Percentiles rank a stretch among this genome's conserved stretches.
These are phyloP conservation scores for Colletotrichum sp. DNA, from an alignment of 2,329 filamentous ascomycete species.

Conservation along the genomic window DNA sequence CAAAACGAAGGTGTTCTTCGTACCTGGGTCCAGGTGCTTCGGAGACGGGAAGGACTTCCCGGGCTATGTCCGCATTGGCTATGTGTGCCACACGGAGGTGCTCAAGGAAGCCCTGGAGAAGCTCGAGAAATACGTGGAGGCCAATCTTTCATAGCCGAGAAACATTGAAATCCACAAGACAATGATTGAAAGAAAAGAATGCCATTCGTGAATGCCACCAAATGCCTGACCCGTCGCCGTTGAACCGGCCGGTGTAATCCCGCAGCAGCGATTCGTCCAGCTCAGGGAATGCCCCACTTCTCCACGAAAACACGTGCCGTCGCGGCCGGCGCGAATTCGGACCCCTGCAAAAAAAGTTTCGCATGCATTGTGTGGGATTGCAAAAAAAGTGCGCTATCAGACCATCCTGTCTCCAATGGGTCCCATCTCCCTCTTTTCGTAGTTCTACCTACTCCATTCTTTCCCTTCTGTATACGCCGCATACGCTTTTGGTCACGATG, in stretches of 20 bases:
- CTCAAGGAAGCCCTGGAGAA: slow-evolving; percentile 67
- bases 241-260: slow-evolving; percentile 1
- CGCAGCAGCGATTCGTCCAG: not conserved
- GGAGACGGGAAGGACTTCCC: slow-evolving; percentile 69
- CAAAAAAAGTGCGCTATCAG: slow-evolving; percentile 22
- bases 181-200: not conserved
- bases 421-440: slow-evolving; percentile 12
- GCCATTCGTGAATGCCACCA: not conserved
- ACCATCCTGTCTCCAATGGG: slow-evolving; percentile 15
- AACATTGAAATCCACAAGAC: not conserved
- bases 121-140: slow-evolving; percentile 44
- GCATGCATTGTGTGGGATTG: slow-evolving; percentile 10
- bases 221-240: not conserved
- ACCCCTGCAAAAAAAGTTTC: slow-evolving; percentile 27
- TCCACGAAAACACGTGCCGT: slow-evolving; percentile 22
- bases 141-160: not conserved
- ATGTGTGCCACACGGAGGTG: slow-evolving; percentile 73
- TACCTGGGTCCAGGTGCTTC: slow-evolving; percentile 78
- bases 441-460: not conserved
- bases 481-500: slow-evolving; percentile 34
- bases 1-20: slow-evolving; percentile 73
- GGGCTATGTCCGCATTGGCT: slow-evolving; percentile 80
- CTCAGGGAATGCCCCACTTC: not conserved
- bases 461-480: not conserved
- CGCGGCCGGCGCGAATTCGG: slow-evolving; percentile 17